Conservation (phyloP, 805 yeast species). For the Ogataea nitratoaversa region DNA sequence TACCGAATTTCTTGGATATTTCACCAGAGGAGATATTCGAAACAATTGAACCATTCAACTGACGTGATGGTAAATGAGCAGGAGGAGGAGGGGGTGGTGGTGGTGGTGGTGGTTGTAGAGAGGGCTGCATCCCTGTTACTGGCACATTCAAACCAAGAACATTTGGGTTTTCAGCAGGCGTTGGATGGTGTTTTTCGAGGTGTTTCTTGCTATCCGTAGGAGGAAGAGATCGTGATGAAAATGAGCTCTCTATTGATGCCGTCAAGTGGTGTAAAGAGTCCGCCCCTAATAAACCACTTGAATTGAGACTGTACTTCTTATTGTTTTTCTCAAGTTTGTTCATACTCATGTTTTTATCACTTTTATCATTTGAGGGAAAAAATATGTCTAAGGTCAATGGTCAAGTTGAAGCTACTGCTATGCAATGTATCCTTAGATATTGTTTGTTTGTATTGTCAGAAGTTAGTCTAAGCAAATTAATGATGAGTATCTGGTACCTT, state of each 20-base stretch:
- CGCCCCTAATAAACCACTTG: conserved; percentile 16
- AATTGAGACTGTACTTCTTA: conserved; percentile 9
- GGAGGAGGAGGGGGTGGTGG: conserved; percentile 9
- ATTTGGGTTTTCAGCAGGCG: conserved; percentile 1
- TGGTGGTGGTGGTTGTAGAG: background rate
- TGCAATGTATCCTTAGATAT: too few relatives aligned
- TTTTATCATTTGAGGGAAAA: background rate
- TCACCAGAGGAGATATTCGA: conserved; percentile 6
- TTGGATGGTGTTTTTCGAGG: background rate
- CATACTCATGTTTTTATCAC: conserved; percentile 3
- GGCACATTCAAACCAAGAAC: too few relatives aligned
- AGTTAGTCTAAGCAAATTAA: too few relatives aligned
- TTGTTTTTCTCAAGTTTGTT: conserved; percentile 10
- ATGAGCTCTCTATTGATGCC: conserved; percentile 16
- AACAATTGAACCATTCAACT: background rate
- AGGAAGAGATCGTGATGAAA: conserved; percentile 3
- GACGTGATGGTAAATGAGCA: conserved; percentile 11
- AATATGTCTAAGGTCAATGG: too few relatives aligned
- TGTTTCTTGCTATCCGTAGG: conserved; percentile 1
- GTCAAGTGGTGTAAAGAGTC: conserved; percentile 16
- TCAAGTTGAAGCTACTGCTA: too few relatives aligned
- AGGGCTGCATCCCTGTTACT: too few relatives aligned
- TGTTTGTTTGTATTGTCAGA: too few relatives aligned
- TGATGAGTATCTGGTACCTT: too few relatives aligned
- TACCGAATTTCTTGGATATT: conserved; percentile 17